Base-by-base conservation (phyloP, 2,329 filamentous ascomycete species). In the Thielaviopsis euricoi region DNA sequence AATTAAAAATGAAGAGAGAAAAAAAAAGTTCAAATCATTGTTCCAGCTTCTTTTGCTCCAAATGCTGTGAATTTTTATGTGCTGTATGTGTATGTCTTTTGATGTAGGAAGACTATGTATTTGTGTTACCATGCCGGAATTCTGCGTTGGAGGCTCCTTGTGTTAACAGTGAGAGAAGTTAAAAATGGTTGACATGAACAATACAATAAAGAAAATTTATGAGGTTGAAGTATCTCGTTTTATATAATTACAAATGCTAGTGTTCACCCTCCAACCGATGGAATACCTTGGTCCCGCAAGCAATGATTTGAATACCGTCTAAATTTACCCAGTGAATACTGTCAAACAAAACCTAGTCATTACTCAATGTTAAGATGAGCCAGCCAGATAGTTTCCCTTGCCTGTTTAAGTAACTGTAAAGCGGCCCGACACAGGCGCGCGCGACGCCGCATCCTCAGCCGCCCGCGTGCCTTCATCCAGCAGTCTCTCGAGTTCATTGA, bases 381-480 rank as follows among this genome's bases (percentile, higher is more conserved):
- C 10, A 23, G 56, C 22, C 6, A 50, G 10, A 49, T 53, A 25
- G 9, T 33, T 33, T 40, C 56, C 26, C n/a, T 46, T 12, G n/a
- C n/a, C 23, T n/a, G 15, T 63, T 71, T 75, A 94, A 58, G 89
- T 81, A 65, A 97, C 89, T 52, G 82, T 94, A 68, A 97, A 98
- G 65, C 90, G 80, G 60, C 88, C 88, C 66, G 83, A 85, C 22
- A 82, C 82, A 1, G 88, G 86, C 15, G 86, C 85, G 62, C 89
- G 80, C 60, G 81, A 84, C 67, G 93, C 86, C n/a, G 86, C 85
- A 65, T 96, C 90, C 25, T 86, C 87, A 12, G 90, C 89, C 15
- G 89, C 89, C 65, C 94, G 82, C 0, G 90, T 95, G 13, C 88
- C 93, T 71, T 97, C 93, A 68, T 86, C 89, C 64, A 98, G 73